Evolutionary conservation across 257 asterid species (phyloP).

Genomic region (Nicotiana obtusifolia): DNA sequence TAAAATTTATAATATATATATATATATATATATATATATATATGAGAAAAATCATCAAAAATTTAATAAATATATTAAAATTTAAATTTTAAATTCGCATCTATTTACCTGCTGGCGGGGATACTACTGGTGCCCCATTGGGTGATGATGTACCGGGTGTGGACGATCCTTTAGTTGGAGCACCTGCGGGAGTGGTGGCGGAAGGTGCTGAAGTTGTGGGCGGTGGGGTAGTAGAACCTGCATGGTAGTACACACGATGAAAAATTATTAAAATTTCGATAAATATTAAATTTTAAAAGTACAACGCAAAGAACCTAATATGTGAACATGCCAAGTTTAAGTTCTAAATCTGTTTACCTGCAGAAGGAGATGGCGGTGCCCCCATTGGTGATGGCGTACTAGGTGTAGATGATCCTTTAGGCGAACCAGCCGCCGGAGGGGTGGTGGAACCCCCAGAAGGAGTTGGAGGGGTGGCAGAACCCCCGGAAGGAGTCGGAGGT

Average conservation of each 20-base stretch:
- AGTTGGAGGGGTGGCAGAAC: too few relatives aligned
- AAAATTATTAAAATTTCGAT: too few relatives aligned
- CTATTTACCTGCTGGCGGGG: neutral
- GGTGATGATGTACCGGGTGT: slow-evolving; percentile 10
- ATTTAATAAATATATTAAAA: neutral
- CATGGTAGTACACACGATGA: neutral
- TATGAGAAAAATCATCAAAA: too few relatives aligned
- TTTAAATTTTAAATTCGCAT: neutral
- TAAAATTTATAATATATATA: too few relatives aligned
- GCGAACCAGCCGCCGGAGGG: slow-evolving; percentile 12
- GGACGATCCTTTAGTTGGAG: slow-evolving; percentile 12
- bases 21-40: too few relatives aligned
- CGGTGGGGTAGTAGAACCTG: slow-evolving; percentile 23
- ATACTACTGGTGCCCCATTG: neutral
- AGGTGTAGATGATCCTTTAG: neutral
- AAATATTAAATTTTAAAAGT: too few relatives aligned
- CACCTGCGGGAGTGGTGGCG: neutral
- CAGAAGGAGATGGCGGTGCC: neutral
- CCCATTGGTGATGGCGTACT: neutral
- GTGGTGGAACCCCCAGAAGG: neutral
- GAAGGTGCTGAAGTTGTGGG: slow-evolving; percentile 6
- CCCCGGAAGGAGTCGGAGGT: too few relatives aligned
- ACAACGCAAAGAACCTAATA: neutral
- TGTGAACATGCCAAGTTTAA: neutral
- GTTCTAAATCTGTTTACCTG: neutral